Percentiles rank a stretch among this genome's conserved stretches.
These are phyloP conservation scores for Arctostaphylos glauca DNA, from an alignment of 148 eudicot genomes.

Conservation along the genomic window DNA sequence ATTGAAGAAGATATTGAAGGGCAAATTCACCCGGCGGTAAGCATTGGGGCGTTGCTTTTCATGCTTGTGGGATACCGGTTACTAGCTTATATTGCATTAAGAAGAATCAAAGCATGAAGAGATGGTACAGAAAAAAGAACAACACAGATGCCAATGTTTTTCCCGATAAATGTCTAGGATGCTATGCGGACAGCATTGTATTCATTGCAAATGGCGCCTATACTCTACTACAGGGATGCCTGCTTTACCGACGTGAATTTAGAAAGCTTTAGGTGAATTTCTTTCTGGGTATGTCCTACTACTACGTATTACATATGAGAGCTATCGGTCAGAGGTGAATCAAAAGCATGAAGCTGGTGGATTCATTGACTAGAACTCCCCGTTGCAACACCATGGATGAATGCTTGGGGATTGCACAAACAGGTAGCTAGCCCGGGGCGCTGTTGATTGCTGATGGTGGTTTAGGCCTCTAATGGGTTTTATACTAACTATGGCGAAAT, in stretches of 20 bases:
- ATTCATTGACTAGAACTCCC: not conserved
- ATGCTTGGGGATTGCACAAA: too few species aligned
- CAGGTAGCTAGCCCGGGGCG: not conserved
- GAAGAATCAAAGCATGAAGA: constrained; percentile 41
- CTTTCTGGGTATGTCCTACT: not conserved
- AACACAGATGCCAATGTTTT: not conserved
- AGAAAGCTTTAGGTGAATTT: not conserved
- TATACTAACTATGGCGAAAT: not conserved
- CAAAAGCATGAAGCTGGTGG: not conserved
- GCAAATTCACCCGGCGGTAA: constrained; percentile 50
- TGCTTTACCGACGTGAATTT: not conserved
- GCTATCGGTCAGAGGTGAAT: too few species aligned
- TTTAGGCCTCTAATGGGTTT: not conserved
- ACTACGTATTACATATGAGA: too few species aligned
- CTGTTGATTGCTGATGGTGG: not conserved
- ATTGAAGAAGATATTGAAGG: constrained; percentile 66
- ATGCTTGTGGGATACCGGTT: constrained; percentile 70
- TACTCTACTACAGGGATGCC: not conserved
- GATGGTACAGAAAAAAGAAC: not conserved
- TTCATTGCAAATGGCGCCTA: not conserved
- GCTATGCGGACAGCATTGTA: not conserved
- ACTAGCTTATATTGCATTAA: constrained; percentile 63
- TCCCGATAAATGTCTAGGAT: not conserved
- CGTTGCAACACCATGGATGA: not conserved
- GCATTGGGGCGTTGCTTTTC: constrained; percentile 44